These are phyloP conservation scores for Oryza glumipatula DNA, from an alignment of 176 grass and related monocot species.

Conservation along the genomic window DNA sequence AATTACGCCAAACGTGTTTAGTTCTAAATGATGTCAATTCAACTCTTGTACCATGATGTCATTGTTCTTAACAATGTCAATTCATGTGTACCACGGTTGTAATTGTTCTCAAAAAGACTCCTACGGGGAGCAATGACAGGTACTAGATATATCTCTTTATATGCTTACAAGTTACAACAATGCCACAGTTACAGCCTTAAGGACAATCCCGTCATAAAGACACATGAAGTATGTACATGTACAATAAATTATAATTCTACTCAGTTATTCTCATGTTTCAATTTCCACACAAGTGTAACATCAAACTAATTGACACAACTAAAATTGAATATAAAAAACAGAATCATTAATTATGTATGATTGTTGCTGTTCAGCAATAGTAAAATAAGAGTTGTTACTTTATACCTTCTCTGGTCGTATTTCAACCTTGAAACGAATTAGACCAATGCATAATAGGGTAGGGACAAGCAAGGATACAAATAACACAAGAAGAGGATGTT, in stretches of 20 bases:
- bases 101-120: neutral
- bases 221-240: neutral
- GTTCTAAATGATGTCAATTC: slow-evolving; percentile 4
- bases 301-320: neutral
- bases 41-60: neutral
- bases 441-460: slow-evolving; percentile 77
- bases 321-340: neutral
- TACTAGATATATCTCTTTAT: slow-evolving; percentile 15
- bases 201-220: neutral
- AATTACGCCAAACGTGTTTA: slow-evolving; percentile 7
- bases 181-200: neutral
- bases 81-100: neutral
- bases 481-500: slow-evolving; percentile 79
- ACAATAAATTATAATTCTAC: too few species aligned
- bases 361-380: slow-evolving; percentile 15
- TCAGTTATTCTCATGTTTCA: slow-evolving; percentile 6
- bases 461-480: slow-evolving; percentile 76
- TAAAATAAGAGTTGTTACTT: slow-evolving; percentile 19
- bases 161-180: slow-evolving; percentile 14
- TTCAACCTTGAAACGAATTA: slow-evolving; percentile 93
- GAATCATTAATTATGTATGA: neutral
- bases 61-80: neutral
- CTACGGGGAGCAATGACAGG: neutral
- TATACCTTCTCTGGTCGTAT: slow-evolving; percentile 85
- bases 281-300: slow-evolving; percentile 12